These are phyloP conservation scores for Theileria orientalis DNA, from an alignment of 169 alveolate species.

Conservation along the genomic window DNA sequence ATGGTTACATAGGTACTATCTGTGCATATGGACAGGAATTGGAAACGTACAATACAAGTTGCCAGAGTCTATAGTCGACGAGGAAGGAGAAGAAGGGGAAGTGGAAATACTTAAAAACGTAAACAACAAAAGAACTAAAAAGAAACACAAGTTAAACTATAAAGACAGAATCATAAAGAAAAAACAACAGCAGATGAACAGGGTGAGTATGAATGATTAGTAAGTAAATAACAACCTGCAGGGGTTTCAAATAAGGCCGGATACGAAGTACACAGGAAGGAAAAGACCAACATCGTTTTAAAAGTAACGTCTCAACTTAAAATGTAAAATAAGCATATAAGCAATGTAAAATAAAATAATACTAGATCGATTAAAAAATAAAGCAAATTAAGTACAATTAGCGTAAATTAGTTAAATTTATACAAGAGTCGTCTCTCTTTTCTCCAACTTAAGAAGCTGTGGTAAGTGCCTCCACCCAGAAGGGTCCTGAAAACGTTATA, in stretches of 20 bases:
- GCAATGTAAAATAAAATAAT: too few species aligned
- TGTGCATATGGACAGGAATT: slow-evolving; percentile 91
- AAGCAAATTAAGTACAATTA: too few species aligned
- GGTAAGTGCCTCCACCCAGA: slow-evolving; percentile 56
- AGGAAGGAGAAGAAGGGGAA: slow-evolving; percentile 26
- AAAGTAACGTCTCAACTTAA: not conserved
- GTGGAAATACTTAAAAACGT: slow-evolving; percentile 13
- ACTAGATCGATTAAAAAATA: too few species aligned
- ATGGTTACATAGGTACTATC: slow-evolving; percentile 71
- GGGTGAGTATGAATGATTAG: slow-evolving; percentile 57
- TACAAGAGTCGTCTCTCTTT: not conserved
- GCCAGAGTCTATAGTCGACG: slow-evolving; percentile 56
- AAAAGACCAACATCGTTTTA: slow-evolving; percentile 83
- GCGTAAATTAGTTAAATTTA: too few species aligned
- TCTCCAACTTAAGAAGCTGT: slow-evolving; percentile 16
- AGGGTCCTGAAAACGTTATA: slow-evolving; percentile 18
- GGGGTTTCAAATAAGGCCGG: slow-evolving; percentile 91
- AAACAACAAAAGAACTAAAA: slow-evolving; percentile 12
- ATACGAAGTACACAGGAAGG: slow-evolving; percentile 94
- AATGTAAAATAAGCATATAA: not conserved
- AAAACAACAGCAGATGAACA: slow-evolving; percentile 89
- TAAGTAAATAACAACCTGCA: slow-evolving; percentile 9
- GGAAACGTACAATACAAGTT: slow-evolving; percentile 63
- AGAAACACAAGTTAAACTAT: slow-evolving; percentile 56
- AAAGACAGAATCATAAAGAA: slow-evolving; percentile 80